These are phyloP conservation scores for Nitzschia sp. DNA, from an alignment of 108 stramenopile species.

Conservation along the genomic window DNA sequence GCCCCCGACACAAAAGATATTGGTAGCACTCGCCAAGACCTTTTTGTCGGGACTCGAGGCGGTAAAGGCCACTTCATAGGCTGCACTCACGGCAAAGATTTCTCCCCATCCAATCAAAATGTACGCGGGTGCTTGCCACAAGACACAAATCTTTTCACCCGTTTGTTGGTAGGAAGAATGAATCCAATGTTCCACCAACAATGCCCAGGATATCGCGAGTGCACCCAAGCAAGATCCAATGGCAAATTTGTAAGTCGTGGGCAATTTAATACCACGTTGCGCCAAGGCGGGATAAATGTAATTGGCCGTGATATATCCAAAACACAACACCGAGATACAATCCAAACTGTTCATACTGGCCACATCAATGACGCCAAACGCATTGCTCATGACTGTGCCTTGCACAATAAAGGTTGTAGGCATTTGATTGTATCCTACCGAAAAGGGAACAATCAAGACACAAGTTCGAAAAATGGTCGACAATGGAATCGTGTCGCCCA, in stretches of 20 bases:
- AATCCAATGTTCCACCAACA: slow-evolving; percentile 71
- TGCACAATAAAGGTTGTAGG: slow-evolving; percentile 82
- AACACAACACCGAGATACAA: slow-evolving; percentile 70
- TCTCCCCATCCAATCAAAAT: slow-evolving; percentile 85
- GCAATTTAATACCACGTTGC: slow-evolving; percentile 64
- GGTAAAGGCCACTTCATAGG: slow-evolving; percentile 84
- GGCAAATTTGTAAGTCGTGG: slow-evolving; percentile 85
- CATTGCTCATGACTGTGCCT: slow-evolving; percentile 78
- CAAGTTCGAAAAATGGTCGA: slow-evolving; percentile 45
- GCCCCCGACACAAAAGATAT: slow-evolving; percentile 83
- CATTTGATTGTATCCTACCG: slow-evolving; percentile 71
- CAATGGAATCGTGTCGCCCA: slow-evolving; percentile 34
- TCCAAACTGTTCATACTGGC: slow-evolving; percentile 81
- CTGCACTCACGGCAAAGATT: slow-evolving; percentile 84
- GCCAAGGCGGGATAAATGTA: slow-evolving; percentile 67
- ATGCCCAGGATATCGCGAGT: slow-evolving; percentile 66
- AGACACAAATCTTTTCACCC: slow-evolving; percentile 63
- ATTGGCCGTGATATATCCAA: slow-evolving; percentile 68
- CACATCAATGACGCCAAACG: slow-evolving; percentile 75
- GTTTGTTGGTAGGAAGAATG: slow-evolving; percentile 53
- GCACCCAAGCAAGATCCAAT: slow-evolving; percentile 76
- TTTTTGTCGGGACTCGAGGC: slow-evolving; percentile 76
- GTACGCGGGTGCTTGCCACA: slow-evolving; percentile 82
- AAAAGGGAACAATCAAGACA: slow-evolving; percentile 66
- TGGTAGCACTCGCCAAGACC: slow-evolving; percentile 73